Evolutionary conservation across 768 basidiomycete genomes (phyloP).

Genomic region (Trametes elegans): DNA sequence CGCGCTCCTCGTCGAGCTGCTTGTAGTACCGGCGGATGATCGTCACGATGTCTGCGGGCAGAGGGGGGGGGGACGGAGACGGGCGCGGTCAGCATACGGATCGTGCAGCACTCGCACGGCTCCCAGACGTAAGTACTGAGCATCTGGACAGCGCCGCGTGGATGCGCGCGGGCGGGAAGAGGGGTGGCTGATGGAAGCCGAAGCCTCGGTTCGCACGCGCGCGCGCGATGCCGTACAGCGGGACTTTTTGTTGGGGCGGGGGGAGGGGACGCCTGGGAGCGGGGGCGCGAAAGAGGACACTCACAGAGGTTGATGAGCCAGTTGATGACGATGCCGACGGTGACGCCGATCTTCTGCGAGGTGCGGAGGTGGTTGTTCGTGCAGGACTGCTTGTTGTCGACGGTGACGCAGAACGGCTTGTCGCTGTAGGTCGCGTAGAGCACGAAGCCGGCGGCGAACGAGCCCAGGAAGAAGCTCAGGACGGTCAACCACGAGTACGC

Average conservation of each 20-base stretch:
- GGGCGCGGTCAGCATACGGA: slow-evolving; percentile 2
- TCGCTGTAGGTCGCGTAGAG: slow-evolving; percentile 24
- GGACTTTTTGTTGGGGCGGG: too few relatives aligned
- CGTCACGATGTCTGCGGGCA: slow-evolving; percentile 24
- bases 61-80: too few relatives aligned
- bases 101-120: too few relatives aligned
- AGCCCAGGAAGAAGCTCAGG: slow-evolving; percentile 24
- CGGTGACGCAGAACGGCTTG: slow-evolving; percentile 20
- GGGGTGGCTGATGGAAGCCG: too few relatives aligned
- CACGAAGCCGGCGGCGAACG: slow-evolving; percentile 19
- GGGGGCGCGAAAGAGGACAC: slow-evolving; percentile 5
- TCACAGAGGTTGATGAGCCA: slow-evolving; percentile 27
- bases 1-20: slow-evolving; percentile 30
- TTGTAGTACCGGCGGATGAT: slow-evolving; percentile 29
- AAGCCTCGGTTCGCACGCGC: too few relatives aligned
- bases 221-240: not conserved
- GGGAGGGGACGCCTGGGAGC: not conserved
- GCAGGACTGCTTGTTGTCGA: slow-evolving; percentile 14
- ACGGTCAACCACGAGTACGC: slow-evolving; percentile 26
- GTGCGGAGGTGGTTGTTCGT: slow-evolving; percentile 18
- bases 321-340: slow-evolving; percentile 17
- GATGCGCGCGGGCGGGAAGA: too few relatives aligned
- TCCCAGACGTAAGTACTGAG: too few relatives aligned
- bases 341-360: slow-evolving; percentile 24
- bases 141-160: too few relatives aligned